Conservation (phyloP, 1,284 basidiomycete genomes). For the Ustilago cynodontis region DNA sequence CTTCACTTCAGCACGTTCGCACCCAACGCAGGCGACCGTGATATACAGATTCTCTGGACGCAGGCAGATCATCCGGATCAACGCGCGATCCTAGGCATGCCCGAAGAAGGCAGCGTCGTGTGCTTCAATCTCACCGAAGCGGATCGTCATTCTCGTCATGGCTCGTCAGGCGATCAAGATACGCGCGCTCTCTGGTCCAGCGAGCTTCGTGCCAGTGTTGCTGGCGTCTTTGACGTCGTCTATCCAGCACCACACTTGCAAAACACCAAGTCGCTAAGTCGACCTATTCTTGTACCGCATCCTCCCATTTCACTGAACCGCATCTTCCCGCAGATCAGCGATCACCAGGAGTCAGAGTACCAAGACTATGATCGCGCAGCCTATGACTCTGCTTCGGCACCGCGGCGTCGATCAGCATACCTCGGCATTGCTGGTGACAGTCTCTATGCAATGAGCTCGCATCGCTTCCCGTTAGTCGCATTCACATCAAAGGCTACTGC, state of each 20-base stretch:
- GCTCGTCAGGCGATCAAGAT: conserved; percentile 9
- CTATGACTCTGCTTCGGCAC: not conserved
- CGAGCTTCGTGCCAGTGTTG: conserved; percentile 51
- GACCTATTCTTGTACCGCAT: conserved; percentile 57
- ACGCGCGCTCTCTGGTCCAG: conserved; percentile 47
- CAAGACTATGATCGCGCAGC: conserved; percentile 4
- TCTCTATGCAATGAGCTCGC: conserved; percentile 62
- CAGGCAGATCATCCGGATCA: conserved; percentile 52
- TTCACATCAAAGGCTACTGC: conserved; percentile 47
- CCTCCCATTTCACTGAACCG: conserved; percentile 47
- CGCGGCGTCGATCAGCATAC: conserved; percentile 48
- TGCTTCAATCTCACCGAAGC: conserved; percentile 61
- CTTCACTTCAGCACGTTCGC: conserved; percentile 66
- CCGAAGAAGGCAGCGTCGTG: conserved; percentile 63
- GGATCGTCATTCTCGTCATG: conserved; percentile 13
- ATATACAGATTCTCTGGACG: conserved; percentile 61
- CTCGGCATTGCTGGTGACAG: conserved; percentile 61
- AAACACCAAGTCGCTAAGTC: conserved; percentile 48
- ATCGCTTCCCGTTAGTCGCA: conserved; percentile 57
- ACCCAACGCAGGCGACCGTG: conserved; percentile 65
- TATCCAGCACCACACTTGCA: conserved; percentile 53
- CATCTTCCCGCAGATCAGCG: conserved; percentile 53
- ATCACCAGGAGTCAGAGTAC: conserved; percentile 9
- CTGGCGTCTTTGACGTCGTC: conserved; percentile 62
- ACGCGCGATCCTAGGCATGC: conserved; percentile 59